A percentile compares a stretch with the other conserved stretches of the same genome.
Conservation (phyloP, 306 rosid genomes). For the Fagus sylvatica region DNA sequence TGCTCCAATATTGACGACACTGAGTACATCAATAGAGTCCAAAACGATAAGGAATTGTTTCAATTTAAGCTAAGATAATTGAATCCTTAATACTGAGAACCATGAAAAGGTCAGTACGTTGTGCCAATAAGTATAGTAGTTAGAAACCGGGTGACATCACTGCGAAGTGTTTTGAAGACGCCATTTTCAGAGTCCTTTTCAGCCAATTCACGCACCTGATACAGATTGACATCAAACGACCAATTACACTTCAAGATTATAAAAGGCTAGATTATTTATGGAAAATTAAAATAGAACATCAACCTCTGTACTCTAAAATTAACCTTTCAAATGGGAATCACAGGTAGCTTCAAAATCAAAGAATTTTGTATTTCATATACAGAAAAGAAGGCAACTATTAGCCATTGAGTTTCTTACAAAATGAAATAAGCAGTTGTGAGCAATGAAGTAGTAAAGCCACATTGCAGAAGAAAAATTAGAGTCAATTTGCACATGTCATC, state of each 20-base stretch:
- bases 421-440: neutral
- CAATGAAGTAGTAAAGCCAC: neutral
- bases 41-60: constrained; percentile 46
- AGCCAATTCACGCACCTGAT: constrained; percentile 65
- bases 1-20: constrained; percentile 97
- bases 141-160: constrained; percentile 79
- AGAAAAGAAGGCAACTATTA: neutral
- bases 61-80: constrained; percentile 18
- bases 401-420: neutral
- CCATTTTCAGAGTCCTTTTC: constrained; percentile 64
- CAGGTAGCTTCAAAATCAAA: neutral
- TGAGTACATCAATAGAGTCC: constrained; percentile 42
- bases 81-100: constrained; percentile 21
- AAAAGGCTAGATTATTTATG: constrained; percentile 2
- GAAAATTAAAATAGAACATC: neutral
- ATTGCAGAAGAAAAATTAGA: neutral
- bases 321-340: neutral
- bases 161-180: constrained; percentile 59
- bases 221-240: constrained; percentile 27
- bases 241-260: constrained; percentile 18
- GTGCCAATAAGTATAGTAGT: constrained; percentile 99
- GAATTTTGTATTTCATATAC: neutral
- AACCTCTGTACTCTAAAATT: neutral
- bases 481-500: neutral
- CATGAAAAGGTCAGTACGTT: constrained; percentile 61